Evolutionary conservation across 768 basidiomycete genomes (phyloP).

Genomic region (Mycena rebaudengoi): DNA sequence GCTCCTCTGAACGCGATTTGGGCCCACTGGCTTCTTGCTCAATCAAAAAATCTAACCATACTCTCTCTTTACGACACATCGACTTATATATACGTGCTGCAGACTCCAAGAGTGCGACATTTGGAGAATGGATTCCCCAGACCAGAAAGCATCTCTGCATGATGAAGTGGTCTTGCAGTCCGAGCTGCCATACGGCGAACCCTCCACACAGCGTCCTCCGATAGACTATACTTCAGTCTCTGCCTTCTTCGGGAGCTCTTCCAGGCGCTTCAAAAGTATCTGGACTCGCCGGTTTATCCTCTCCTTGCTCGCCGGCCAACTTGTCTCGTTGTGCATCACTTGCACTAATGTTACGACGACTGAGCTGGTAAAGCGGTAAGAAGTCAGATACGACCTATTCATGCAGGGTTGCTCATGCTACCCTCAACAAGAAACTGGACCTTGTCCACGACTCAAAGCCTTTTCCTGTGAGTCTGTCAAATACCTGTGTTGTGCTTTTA

Average conservation of each 20-base stretch:
- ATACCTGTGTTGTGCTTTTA: background rate
- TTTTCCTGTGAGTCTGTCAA: conserved; percentile 76
- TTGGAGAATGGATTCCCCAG: conserved; percentile 21
- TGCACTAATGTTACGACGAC: conserved; percentile 90
- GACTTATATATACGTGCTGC: conserved; percentile 14
- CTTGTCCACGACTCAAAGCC: conserved; percentile 82
- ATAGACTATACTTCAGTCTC: conserved; percentile 70
- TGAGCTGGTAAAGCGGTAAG: conserved; percentile 58
- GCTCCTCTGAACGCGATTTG: background rate
- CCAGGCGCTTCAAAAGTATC: conserved; percentile 71
- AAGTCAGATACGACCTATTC: background rate
- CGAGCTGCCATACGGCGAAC: conserved; percentile 1
- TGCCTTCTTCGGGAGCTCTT: conserved; percentile 63
- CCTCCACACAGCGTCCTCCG: conserved; percentile 54
- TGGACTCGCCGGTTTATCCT: conserved; percentile 82
- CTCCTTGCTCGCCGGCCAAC: conserved; percentile 78
- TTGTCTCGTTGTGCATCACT: conserved; percentile 88
- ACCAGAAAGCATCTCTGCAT: conserved; percentile 11
- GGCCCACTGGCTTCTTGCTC: background rate
- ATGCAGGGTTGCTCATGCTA: background rate
- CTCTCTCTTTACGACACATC: conserved; percentile 19
- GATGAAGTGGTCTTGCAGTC: conserved; percentile 9
- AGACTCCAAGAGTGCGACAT: background rate
- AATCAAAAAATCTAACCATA: conserved; percentile 17
- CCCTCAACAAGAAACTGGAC: conserved; percentile 64